Conservation (phyloP, 2,329 filamentous ascomycete species). For the Alternaria arbusti region DNA sequence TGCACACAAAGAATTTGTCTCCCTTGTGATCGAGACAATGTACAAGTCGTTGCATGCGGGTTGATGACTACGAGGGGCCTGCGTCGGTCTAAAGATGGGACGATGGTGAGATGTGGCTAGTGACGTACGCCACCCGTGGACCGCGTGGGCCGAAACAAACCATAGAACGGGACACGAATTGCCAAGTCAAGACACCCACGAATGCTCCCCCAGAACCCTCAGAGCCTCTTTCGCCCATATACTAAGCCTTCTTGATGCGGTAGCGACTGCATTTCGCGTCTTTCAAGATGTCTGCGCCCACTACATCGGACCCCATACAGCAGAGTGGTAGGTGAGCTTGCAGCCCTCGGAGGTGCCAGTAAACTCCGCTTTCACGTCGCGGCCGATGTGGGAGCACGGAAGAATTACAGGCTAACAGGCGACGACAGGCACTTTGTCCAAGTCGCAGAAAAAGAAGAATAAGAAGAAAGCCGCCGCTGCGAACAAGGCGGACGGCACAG, state of each 20-base stretch:
- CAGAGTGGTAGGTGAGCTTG: constrained; percentile 45
- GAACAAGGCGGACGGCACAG: constrained; percentile 34
- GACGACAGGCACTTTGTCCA: constrained; percentile 36
- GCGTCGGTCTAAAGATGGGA: background rate
- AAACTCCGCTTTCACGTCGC: constrained; percentile 13
- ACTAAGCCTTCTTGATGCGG: constrained; percentile 8
- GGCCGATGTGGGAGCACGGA: background rate
- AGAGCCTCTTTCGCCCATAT: background rate
- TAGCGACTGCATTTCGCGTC: constrained; percentile 14
- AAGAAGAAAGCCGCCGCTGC: constrained; percentile 44
- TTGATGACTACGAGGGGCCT: background rate
- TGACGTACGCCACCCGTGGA: constrained; percentile 27
- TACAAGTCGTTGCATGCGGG: background rate
- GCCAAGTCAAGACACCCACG: constrained; percentile 41
- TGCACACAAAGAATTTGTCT: background rate
- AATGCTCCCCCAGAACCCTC: constrained; percentile 29
- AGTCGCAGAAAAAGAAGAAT: constrained; percentile 51
- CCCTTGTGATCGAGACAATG: background rate
- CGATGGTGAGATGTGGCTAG: constrained; percentile 25
- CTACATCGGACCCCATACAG: constrained; percentile 37
- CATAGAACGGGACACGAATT: constrained; percentile 45
- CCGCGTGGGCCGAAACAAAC: constrained; percentile 35
- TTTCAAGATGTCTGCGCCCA: constrained; percentile 38
- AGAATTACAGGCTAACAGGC: constrained; percentile 23
- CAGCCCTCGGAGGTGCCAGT: constrained; percentile 22